A percentile compares a stretch with the other conserved stretches of the same genome.
Conservation (phyloP, 208 protist genomes). For the Leishmania mexicana region DNA sequence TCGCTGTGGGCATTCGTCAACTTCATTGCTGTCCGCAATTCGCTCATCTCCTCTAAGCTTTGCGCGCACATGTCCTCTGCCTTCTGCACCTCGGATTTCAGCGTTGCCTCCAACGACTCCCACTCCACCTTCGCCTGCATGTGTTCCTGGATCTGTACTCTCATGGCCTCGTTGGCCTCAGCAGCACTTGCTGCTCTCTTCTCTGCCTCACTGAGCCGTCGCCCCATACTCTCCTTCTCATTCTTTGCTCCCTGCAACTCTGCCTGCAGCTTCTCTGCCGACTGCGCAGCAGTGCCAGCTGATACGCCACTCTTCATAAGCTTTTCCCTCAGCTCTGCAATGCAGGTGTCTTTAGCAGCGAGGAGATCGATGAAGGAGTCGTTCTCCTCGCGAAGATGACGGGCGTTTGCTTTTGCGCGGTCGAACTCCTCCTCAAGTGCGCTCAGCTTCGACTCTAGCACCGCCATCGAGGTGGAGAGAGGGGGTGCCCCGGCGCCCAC, state of each 20-base stretch:
- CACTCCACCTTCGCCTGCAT: slow-evolving; percentile 1
- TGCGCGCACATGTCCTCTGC: slow-evolving; percentile 7
- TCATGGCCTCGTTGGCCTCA: not conserved
- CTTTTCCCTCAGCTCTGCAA: slow-evolving; percentile 17
- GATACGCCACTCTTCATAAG: slow-evolving; percentile 1
- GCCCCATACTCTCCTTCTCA: not conserved
- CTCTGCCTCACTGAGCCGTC: not conserved
- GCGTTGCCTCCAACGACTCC: not conserved
- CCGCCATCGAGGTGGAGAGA: not conserved
- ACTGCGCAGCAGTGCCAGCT: not conserved
- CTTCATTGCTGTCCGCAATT: slow-evolving; percentile 10
- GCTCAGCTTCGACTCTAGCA: slow-evolving; percentile 5
- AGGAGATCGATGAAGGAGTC: slow-evolving; percentile 17
- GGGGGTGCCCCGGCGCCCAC: not conserved
- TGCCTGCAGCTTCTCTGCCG: not conserved
- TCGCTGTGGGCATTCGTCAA: slow-evolving; percentile 6
- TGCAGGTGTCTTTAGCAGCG: slow-evolving; percentile 21
- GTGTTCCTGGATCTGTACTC: not conserved
- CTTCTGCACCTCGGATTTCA: slow-evolving; percentile 1
- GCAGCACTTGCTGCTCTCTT: not conserved
- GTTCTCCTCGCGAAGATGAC: slow-evolving; percentile 48
- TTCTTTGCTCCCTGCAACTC: not conserved
- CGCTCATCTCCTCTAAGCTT: slow-evolving; percentile 1
- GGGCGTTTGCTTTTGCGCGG: slow-evolving; percentile 15
- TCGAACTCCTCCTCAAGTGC: slow-evolving; percentile 26